Evolutionary conservation across 805 yeast species (phyloP), one percentile per base, ranked within the genome.

Genomic region (Spathaspora sp.): DNA sequence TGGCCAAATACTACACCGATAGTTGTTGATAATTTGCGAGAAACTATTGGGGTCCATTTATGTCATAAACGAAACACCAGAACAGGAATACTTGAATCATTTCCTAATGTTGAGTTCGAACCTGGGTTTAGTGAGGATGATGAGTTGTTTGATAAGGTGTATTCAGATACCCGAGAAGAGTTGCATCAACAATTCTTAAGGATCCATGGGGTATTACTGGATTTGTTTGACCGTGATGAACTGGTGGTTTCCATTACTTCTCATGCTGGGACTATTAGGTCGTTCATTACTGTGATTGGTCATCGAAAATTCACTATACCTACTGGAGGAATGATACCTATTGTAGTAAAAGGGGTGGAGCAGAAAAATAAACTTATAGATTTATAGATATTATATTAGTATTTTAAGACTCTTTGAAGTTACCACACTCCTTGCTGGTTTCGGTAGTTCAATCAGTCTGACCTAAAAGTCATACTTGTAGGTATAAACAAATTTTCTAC

Each of bases 301-400:
- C 87, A 83, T 60, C 69, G 85, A 48, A 68, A 71, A 18, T 76
- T 81, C 57, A 71, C 80, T 18, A 75, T 82, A 40, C 76, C 81
- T 20, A 81, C 87, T 1, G 85, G 87, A 4, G 83, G 84, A n/a
- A 75, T 81, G 68, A 77, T 82, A 9, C 82, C 82, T 6, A 69
- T 79, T 31, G 78, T 82, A 5, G 73, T 82, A 18, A 78, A 78
- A 60, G 83, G 57, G 16, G 40, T 35, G 40, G 18, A 35, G 17
- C 40, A 35, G 18, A 11, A 31, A 14, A 31, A 14, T 31, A 31
- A 4, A 11, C 4, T 35, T 35, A n/a, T 35, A 35, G 40, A 35
- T 35, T 14, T 35, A 35, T 35, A 35, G 40, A 35, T 35, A 35
- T 14, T 35, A 11, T 29, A 12, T 29, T 5, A 4, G 32, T 5